Percentiles rank a stretch among this genome's conserved stretches.
phyloP scores from a whole-genome alignment of 1,284 basidiomycete genomes.

The Boletus subluridellus region DNA sequence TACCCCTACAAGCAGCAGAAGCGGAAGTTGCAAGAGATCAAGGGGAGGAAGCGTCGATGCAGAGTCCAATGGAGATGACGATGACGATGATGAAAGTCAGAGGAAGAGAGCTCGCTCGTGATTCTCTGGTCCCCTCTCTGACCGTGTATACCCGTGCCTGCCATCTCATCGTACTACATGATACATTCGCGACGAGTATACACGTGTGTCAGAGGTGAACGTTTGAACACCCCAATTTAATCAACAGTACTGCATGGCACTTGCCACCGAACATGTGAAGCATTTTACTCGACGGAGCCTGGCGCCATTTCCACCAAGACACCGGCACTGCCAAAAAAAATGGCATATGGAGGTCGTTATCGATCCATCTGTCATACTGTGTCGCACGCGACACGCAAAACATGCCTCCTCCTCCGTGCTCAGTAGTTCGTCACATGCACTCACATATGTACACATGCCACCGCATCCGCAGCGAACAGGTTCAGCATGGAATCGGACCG shows the following conservation, averaged over 20 bases:
- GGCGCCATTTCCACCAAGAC: constrained; percentile 44
- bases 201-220: not conserved
- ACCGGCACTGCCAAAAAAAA: constrained; percentile 39
- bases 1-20: constrained; percentile 23
- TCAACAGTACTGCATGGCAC: not conserved
- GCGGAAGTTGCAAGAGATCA: constrained; percentile 17
- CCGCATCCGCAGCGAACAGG: constrained; percentile 64
- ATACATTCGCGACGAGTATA: constrained; percentile 31
- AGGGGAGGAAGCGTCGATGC: constrained; percentile 2
- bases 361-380: not conserved
- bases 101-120: constrained; percentile 20
- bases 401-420: constrained; percentile 34
- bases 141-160: not conserved
- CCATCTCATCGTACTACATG: not conserved
- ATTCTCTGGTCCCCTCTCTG: not conserved
- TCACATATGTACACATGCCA: constrained; percentile 50
- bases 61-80: not conserved
- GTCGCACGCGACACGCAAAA: constrained; percentile 44
- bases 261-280: not conserved
- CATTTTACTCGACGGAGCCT: not conserved
- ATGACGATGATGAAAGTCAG: not conserved
- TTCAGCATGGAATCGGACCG: constrained; percentile 76
- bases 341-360: not conserved
- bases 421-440: constrained; percentile 71
- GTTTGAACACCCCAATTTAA: not conserved